Conservation (phyloP, 495 filamentous ascomycete species). For the Melanomma pulvis-pyrius region DNA sequence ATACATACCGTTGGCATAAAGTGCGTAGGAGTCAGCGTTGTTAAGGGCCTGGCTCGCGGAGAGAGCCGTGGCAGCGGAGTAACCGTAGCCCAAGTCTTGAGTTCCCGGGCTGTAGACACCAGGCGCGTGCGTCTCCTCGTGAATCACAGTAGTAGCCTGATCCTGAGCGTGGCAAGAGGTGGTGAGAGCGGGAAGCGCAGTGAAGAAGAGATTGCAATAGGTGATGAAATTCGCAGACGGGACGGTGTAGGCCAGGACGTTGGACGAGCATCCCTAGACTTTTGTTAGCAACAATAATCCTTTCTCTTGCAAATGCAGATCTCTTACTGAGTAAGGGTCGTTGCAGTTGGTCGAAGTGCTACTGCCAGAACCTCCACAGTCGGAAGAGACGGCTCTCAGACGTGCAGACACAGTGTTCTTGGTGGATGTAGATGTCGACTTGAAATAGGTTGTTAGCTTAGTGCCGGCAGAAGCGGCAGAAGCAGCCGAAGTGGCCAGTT, state of each 20-base stretch:
- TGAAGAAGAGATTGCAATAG: constrained; percentile 62
- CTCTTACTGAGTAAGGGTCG: constrained; percentile 46
- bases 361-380: constrained; percentile 52
- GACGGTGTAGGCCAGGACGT: constrained; percentile 61
- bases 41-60: constrained; percentile 51
- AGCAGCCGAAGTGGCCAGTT: constrained; percentile 58
- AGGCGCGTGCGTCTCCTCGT: constrained; percentile 65
- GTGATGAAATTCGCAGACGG: constrained; percentile 56
- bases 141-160: constrained; percentile 61
- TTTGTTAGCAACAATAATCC: neutral
- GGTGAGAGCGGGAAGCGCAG: constrained; percentile 50
- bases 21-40: constrained; percentile 66
- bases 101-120: constrained; percentile 57
- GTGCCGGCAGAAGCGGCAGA: constrained; percentile 54
- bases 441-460: constrained; percentile 60
- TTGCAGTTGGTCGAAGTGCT: constrained; percentile 56
- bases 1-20: constrained; percentile 61
- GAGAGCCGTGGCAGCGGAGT: constrained; percentile 52
- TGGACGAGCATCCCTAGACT: constrained; percentile 50
- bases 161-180: constrained; percentile 60
- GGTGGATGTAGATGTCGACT: constrained; percentile 51
- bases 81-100: constrained; percentile 63
- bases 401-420: constrained; percentile 57
- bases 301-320: neutral
- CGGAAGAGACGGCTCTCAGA: constrained; percentile 54